These are phyloP conservation scores for Anastatica hierochuntica DNA, from an alignment of 345 rosid genomes.

Conservation along the genomic window DNA sequence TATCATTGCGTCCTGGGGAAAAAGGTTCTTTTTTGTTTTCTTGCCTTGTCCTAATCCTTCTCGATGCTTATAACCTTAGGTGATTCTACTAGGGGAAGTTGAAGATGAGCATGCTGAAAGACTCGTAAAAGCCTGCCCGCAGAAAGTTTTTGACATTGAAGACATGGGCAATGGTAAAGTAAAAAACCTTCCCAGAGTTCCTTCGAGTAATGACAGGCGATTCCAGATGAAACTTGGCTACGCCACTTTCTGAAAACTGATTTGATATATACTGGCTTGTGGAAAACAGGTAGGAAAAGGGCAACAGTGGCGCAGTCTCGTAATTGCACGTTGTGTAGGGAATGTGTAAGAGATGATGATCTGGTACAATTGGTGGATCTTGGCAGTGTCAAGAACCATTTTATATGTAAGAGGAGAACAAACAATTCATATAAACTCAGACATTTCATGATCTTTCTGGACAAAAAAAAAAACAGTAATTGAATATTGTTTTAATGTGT, in stretches of 20 bases:
- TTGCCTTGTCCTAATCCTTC: neutral
- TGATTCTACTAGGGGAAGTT: slow-evolving; percentile 46
- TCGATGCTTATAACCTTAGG: slow-evolving; percentile 30
- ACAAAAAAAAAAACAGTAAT: too few relatives aligned
- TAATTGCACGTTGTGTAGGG: slow-evolving; percentile 78
- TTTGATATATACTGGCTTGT: neutral
- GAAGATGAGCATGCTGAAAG: slow-evolving; percentile 54
- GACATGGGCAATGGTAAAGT: slow-evolving; percentile 71
- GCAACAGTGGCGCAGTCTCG: slow-evolving; percentile 75
- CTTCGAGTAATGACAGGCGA: too few relatives aligned
- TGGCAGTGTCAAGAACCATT: slow-evolving; percentile 67
- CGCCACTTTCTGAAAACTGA: too few relatives aligned
- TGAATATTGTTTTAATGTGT: too few relatives aligned
- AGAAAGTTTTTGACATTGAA: slow-evolving; percentile 82
- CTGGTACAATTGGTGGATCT: slow-evolving; percentile 55
- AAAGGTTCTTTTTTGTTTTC: neutral
- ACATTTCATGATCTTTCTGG: too few relatives aligned
- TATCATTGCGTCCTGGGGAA: neutral
- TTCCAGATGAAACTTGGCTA: too few relatives aligned
- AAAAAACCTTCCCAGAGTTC: neutral
- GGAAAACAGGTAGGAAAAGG: slow-evolving; percentile 55
- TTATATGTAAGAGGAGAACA: slow-evolving; percentile 72
- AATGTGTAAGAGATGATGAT: slow-evolving; percentile 30
- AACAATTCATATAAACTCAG: too few relatives aligned
- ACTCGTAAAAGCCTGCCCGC: slow-evolving; percentile 61